A percentile compares a stretch with the other conserved stretches of the same genome.
Evolutionary conservation across 108 stramenopile genomes (phyloP).

Genomic region (Mayamaea pseudoterrestris): DNA sequence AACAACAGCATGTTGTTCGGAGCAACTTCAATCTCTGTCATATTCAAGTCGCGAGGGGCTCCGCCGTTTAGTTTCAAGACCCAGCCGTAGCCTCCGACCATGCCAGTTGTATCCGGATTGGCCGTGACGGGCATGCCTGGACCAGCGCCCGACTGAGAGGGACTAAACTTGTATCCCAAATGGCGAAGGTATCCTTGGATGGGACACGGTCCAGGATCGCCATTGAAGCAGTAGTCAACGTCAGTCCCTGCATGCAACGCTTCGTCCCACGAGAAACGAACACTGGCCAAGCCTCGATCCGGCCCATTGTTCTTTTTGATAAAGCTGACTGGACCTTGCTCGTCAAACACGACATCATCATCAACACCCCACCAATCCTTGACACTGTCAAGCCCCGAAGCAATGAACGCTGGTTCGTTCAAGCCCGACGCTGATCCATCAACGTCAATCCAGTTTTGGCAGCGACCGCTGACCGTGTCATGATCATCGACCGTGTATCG

Average conservation of each 20-base stretch:
- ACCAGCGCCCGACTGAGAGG: neutral
- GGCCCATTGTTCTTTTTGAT: slow-evolving; percentile 12
- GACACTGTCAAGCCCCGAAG: slow-evolving; percentile 10
- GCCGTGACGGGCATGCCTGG: slow-evolving; percentile 20
- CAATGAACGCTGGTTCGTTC: slow-evolving; percentile 13
- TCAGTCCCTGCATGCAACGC: slow-evolving; percentile 14
- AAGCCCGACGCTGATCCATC: slow-evolving; percentile 19
- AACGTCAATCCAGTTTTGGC: slow-evolving; percentile 24
- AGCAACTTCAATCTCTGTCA: slow-evolving; percentile 1
- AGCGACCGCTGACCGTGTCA: slow-evolving; percentile 12
- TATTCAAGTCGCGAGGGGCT: slow-evolving; percentile 4
- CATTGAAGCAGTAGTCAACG: slow-evolving; percentile 7
- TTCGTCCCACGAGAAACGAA: slow-evolving; percentile 14
- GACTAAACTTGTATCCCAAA: slow-evolving; percentile 13
- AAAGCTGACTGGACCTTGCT: too few relatives aligned
- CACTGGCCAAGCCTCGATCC: slow-evolving; percentile 17
- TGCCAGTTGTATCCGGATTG: slow-evolving; percentile 16
- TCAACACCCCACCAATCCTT: slow-evolving; percentile 27
- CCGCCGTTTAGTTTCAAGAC: slow-evolving; percentile 15
- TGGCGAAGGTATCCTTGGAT: slow-evolving; percentile 14
- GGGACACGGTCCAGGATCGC: slow-evolving; percentile 3
- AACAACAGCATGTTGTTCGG: slow-evolving; percentile 7
- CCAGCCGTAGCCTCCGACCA: slow-evolving; percentile 25
- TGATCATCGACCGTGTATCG: neutral
- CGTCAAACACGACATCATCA: slow-evolving; percentile 9